Base-by-base conservation (phyloP, 2,329 filamentous ascomycete genomes). In the Talaromyces sp. region DNA sequence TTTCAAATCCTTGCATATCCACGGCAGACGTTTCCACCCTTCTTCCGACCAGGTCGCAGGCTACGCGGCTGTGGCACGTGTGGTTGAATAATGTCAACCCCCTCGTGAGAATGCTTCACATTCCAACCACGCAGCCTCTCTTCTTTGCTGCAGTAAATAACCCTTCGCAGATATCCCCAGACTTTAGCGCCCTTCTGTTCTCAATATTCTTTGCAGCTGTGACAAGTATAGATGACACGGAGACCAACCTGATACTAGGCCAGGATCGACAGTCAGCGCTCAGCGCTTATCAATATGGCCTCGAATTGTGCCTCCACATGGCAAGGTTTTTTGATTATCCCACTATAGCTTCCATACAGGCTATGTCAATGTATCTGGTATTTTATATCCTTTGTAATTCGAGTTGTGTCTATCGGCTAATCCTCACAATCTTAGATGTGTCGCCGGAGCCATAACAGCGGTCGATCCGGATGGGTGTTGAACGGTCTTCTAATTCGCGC, bases 401-500 rank as follows among this genome's bases (percentile, higher is more conserved):
- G 28, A 18, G 7, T 9, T 52, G 28, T 33, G 12, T 12, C 9
- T 8, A 18, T 16, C n/a, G 16, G n/a, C 48, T 33, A 21, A 52
- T 11, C 0, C n/a, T 23, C 16, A 33, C 31, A 37, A 35, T 3
- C 8, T 1, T 39, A 72, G 68, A 65, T 66, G 21, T 69, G 67
- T 40, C 63, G 67, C 6, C 65, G 63, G 2, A 66, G 66, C 33
- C 70, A 64, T 42, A 72, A 70, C 28, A 67, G 64, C 6, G 64
- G 68, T 3, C 64, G 66, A n/a, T 64, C 70, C 16, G 67, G 67
- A 33, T 84, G 82, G 80, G 83, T 80, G 0, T 66, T 84, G 39
- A 82, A 81, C 1, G 82, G 82, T 1, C 71, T 84, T 12, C 77
- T 80, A 1, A 80, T 84, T 2, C 77, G 82, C 8, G 83, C 83